phyloP scores from a whole-genome alignment of 169 alveolate genomes.

The Plasmodium chabaudi region DNA sequence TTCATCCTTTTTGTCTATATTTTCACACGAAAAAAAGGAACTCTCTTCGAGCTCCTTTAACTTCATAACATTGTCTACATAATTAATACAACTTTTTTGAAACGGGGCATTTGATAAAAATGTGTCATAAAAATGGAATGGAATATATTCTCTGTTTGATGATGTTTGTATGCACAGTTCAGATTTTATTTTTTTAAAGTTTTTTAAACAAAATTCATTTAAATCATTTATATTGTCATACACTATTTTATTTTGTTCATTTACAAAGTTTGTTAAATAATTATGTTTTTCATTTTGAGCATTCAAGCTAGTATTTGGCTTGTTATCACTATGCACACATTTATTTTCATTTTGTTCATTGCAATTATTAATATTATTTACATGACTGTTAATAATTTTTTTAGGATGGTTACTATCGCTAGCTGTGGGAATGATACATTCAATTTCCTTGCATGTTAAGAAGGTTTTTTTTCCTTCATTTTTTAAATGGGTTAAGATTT shows the following conservation, averaged over 20 bases:
- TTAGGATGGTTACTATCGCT: no score
- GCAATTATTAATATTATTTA: no score
- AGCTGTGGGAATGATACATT: no score
- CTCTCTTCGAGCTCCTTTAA: not conserved
- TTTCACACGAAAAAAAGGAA: not conserved
- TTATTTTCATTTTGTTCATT: no score
- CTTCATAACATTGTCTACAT: not conserved
- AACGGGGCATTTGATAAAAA: constrained; percentile 10
- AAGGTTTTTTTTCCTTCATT: no score
- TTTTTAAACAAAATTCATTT: constrained; percentile 20
- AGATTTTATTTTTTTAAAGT: constrained; percentile 28
- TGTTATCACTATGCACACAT: no score
- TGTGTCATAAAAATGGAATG: constrained; percentile 59
- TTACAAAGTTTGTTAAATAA: constrained; percentile 15
- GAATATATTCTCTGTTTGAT: constrained; percentile 69
- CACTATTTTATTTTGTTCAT: constrained; percentile 45
- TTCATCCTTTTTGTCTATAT: not conserved
- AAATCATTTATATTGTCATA: constrained; percentile 35
- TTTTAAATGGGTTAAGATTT: no score
- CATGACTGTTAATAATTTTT: no score
- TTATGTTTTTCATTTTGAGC: not conserved
- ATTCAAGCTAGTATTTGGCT: no score
- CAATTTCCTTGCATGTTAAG: no score
- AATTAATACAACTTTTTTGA: not conserved
- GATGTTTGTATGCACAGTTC: constrained; percentile 46